Evolutionary conservation across 192 early-diverging fungal genomes (phyloP).

Genomic region (Gonapodya prolifera): DNA sequence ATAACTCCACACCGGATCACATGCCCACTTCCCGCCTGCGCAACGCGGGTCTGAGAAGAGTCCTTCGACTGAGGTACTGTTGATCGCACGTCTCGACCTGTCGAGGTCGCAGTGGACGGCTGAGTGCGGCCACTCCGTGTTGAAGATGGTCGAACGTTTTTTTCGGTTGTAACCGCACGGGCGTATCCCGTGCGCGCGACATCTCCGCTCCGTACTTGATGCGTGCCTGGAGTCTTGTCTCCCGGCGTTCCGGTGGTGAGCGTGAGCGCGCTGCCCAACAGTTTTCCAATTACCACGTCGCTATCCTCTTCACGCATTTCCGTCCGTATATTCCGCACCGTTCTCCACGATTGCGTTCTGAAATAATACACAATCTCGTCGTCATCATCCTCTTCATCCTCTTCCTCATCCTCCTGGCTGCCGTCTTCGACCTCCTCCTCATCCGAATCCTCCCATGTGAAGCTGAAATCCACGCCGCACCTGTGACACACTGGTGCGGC

Average conservation of each 20-base stretch:
- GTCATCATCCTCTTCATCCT: background rate
- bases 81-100: background rate
- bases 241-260: background rate
- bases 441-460: background rate
- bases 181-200: background rate
- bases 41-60: too few species aligned
- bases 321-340: background rate
- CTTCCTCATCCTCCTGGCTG: background rate
- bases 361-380: background rate
- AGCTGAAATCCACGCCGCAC: background rate
- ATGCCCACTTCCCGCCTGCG: too few species aligned
- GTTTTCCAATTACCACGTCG: background rate
- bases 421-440: background rate
- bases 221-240: background rate
- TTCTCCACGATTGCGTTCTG: background rate
- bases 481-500: background rate
- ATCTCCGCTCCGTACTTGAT: background rate
- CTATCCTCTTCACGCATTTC: background rate
- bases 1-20: too few species aligned
- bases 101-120: background rate
- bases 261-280: background rate
- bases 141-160: background rate
- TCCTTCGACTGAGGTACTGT: too few species aligned
- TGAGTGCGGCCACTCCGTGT: background rate
- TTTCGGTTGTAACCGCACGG: too few species aligned